Percentiles rank a stretch among this genome's conserved stretches.
phyloP scores from a whole-genome alignment of 306 rosid genomes.

The Abrus pulchellus region DNA sequence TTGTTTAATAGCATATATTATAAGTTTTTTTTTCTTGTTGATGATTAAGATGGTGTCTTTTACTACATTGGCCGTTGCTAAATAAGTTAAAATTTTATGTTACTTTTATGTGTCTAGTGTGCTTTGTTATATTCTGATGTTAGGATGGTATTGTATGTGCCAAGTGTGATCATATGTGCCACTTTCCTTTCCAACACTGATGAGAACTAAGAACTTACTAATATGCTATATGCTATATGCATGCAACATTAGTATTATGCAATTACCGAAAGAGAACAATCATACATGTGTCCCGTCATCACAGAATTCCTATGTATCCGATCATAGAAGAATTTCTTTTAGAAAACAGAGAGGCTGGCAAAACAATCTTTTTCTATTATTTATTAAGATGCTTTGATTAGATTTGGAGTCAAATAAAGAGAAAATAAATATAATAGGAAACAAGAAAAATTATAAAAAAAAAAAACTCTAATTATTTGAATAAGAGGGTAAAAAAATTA shows the following conservation, averaged over 20 bases:
- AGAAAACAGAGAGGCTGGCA: too few relatives aligned
- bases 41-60: conserved; percentile 26
- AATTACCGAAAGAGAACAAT: neutral
- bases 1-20: conserved; percentile 31
- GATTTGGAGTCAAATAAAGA: too few relatives aligned
- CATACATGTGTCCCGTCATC: neutral
- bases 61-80: conserved; percentile 32
- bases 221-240: too few relatives aligned
- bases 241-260: neutral
- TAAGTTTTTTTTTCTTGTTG: conserved; percentile 44
- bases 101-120: conserved; percentile 26
- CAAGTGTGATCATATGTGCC: neutral
- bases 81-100: neutral
- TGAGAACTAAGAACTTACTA: conserved; percentile 24
- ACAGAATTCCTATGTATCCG: neutral
- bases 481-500: too few relatives aligned
- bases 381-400: too few relatives aligned
- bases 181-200: conserved; percentile 26
- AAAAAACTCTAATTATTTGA: too few relatives aligned
- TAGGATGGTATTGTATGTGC: neutral
- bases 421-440: too few relatives aligned
- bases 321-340: neutral
- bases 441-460: too few relatives aligned
- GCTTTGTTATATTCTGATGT: conserved; percentile 12
- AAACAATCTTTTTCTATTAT: too few relatives aligned